Conservation (phyloP, 2,329 filamentous ascomycete species). For the Mollisiaceae sp. region DNA sequence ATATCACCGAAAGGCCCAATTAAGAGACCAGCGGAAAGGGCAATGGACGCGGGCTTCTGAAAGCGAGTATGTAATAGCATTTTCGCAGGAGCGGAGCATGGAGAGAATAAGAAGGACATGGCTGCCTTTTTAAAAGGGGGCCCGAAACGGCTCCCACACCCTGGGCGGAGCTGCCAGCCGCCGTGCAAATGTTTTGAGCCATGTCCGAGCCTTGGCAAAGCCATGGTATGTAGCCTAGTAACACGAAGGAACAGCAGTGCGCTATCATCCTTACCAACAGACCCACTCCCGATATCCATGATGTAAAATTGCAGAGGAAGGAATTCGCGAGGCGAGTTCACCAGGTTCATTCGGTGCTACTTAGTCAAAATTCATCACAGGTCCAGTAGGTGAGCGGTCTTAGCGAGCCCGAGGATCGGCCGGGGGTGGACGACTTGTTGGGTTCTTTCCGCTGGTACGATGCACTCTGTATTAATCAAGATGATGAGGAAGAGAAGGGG, state of each 20-base stretch:
- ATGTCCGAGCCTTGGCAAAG: neutral
- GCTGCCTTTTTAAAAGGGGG: neutral
- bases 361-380: conserved; percentile 5
- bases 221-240: neutral
- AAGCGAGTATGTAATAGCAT: no score
- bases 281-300: neutral
- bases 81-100: no score
- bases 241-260: neutral
- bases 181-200: neutral
- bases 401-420: neutral
- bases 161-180: neutral
- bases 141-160: neutral
- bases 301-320: neutral
- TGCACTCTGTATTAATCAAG: neutral
- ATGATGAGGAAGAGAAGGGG: neutral
- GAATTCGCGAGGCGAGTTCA: neutral
- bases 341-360: neutral
- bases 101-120: no score
- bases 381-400: neutral
- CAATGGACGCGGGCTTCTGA: no score
- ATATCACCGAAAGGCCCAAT: no score
- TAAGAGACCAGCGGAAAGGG: no score
- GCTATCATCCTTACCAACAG: neutral
- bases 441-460: neutral
- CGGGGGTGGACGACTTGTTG: neutral